A percentile compares a stretch with the other conserved stretches of the same genome.
phyloP scores from a whole-genome alignment of 1,139 yeast genomes.

The Lodderomyces metapsilosis region DNA sequence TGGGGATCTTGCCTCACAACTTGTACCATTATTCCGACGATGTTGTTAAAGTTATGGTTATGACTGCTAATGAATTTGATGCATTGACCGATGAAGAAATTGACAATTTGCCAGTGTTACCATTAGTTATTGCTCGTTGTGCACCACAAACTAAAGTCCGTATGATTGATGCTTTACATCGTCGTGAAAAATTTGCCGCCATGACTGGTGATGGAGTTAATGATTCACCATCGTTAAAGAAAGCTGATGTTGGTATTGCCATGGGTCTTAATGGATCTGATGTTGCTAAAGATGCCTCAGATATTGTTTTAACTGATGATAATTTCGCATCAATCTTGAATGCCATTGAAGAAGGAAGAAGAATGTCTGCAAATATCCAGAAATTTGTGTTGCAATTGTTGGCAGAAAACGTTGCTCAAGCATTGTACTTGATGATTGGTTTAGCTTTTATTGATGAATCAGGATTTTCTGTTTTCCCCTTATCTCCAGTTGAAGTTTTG shows the following conservation, averaged over 20 bases:
- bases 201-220: conserved; percentile 92
- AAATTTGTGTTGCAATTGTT: conserved; percentile 78
- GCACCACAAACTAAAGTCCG: conserved; percentile 85
- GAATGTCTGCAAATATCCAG: conserved; percentile 79
- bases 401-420: conserved; percentile 80
- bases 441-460: conserved; percentile 62
- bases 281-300: conserved; percentile 98
- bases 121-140: conserved; percentile 80
- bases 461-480: conserved; percentile 69
- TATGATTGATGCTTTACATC: conserved; percentile 79
- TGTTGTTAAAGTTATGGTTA: conserved; percentile 64
- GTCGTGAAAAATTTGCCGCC: conserved; percentile 68
- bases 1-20: conserved; percentile 76
- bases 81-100: conserved; percentile 59
- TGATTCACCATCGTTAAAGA: conserved; percentile 78
- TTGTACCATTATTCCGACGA: conserved; percentile 61
- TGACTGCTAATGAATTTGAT: conserved; percentile 78
- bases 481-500: conserved; percentile 75
- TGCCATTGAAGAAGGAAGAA: conserved; percentile 85
- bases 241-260: conserved; percentile 84
- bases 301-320: conserved; percentile 95
- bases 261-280: conserved; percentile 98
- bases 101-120: conserved; percentile 67
- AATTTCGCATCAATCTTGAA: conserved; percentile 88
- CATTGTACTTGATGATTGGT: conserved; percentile 67